These are phyloP conservation scores for Rhamnella rubrinervis DNA, from an alignment of 331 rosid species.

Conservation along the genomic window DNA sequence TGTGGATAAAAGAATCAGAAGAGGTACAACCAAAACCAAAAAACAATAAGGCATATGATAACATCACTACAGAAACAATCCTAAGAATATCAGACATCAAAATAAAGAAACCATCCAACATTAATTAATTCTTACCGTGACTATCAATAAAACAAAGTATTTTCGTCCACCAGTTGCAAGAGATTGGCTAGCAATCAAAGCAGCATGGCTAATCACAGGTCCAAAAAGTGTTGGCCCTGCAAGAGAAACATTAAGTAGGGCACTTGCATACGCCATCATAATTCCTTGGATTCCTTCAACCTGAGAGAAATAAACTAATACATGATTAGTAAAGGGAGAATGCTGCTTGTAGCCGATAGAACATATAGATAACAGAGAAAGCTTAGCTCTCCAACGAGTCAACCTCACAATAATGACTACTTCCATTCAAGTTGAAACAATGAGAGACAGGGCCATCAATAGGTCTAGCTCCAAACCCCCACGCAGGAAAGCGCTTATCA, in stretches of 20 bases:
- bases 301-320: slow-evolving; percentile 44
- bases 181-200: slow-evolving; percentile 93
- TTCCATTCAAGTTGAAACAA: slow-evolving; percentile 97
- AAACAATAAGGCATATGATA: not conserved
- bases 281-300: slow-evolving; percentile 98
- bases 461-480: slow-evolving; percentile 99
- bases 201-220: slow-evolving; percentile 87
- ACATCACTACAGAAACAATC: not conserved
- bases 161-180: slow-evolving; percentile 68
- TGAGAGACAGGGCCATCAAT: slow-evolving; percentile 99
- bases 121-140: slow-evolving; percentile 68
- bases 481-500: slow-evolving; percentile 90
- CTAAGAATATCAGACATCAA: not conserved
- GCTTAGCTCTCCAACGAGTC: slow-evolving; percentile 24
- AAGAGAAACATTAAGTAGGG: slow-evolving; percentile 92
- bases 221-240: slow-evolving; percentile 99
- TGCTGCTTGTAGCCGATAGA: not conserved
- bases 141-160: slow-evolving; percentile 85
- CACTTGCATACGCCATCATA: slow-evolving; percentile 93
- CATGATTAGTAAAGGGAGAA: slow-evolving; percentile 16
- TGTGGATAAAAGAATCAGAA: too few species aligned
- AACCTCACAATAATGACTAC: slow-evolving; percentile 89
- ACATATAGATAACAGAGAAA: slow-evolving; percentile 32
- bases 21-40: too few species aligned
- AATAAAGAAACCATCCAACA: slow-evolving; percentile 11